Evolutionary conservation across 1,284 basidiomycete species (phyloP).

Genomic region (Exsudoporus floridanus): DNA sequence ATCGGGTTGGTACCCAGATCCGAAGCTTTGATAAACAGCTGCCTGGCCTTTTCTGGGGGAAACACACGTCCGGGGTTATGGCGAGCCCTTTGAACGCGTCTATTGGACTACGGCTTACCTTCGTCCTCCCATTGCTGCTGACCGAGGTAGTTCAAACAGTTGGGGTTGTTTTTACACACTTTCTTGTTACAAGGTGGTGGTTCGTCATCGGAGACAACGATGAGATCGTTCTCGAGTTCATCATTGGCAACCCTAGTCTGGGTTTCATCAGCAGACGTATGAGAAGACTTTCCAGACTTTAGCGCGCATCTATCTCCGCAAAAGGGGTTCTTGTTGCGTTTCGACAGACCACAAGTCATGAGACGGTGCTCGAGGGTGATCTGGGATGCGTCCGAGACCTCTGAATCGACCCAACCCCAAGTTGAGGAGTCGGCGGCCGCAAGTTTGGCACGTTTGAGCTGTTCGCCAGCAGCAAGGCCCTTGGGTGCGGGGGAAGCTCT

Average conservation of each 20-base stretch:
- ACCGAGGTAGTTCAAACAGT: conserved; percentile 84
- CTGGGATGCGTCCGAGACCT: conserved; percentile 51
- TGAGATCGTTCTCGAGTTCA: conserved; percentile 58
- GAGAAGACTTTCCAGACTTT: conserved; percentile 18
- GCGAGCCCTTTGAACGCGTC: conserved; percentile 16
- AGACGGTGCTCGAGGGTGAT: conserved; percentile 67
- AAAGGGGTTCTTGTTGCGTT: conserved; percentile 45
- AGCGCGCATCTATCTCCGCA: conserved; percentile 55
- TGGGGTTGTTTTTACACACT: conserved; percentile 69
- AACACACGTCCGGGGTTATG: conserved; percentile 14
- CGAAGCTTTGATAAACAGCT: conserved; percentile 53
- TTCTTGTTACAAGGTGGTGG: conserved; percentile 57
- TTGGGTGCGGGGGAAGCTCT: conserved; percentile 47
- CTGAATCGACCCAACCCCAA: conserved; percentile 79
- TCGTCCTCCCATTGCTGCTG: conserved; percentile 74
- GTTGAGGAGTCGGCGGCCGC: conserved; percentile 46
- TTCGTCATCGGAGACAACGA: conserved; percentile 70
- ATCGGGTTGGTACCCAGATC: conserved; percentile 56
- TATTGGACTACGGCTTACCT: conserved; percentile 39
- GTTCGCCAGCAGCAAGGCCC: conserved; percentile 58
- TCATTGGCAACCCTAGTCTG: conserved; percentile 29
- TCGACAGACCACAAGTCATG: conserved; percentile 65
- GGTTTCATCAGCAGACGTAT: background rate
- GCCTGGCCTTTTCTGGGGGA: conserved; percentile 48
- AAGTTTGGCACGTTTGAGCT: conserved; percentile 56